Evolutionary conservation across 2,329 filamentous ascomycete species (phyloP), one percentile per base, ranked within the genome.

Genomic region (Neonectria sp.): DNA sequence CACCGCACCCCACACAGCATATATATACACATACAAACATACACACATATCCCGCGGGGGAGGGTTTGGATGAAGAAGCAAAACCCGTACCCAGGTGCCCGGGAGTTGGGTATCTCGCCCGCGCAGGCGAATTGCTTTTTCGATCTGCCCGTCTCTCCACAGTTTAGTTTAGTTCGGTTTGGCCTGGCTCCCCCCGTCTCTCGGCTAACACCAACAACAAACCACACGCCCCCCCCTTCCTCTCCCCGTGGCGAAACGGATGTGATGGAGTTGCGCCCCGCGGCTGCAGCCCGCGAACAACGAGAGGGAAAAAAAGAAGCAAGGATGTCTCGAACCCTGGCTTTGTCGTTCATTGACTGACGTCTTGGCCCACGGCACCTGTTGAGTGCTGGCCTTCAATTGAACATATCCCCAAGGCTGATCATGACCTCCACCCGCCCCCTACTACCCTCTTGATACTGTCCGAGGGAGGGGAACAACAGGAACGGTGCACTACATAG

Each of bases 121-220:
- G 60, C 40, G 37, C 57, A 60, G 33, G 52, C 45, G 55, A 57
- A 43, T 71, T 69, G 60, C 63, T 72, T 74, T 75, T 65, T 71
- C 69, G 71, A 74, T 75, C 73, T 75, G 56, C 68, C 69, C 69
- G 69, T 40, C 40, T 45, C 71, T 71, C 72, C 71, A 67, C 71
- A 67, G 40, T 40, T 21, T 24, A 6, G 40, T 21, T 21, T 33
- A 17, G 11, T n/a, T 21, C 11, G 27, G 51, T 15, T n/a, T 31
- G 17, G 13, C 35, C n/a, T 24, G n/a, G 8, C 27, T 31, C 49
- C 12, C 17, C 29, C 9, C 11, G 17, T 12, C 29, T n/a, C 51
- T 33, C 33, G 33, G n/a, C 52, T 40, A 40, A 17, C 37, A 15
- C 37, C 15, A 40, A 40, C 37, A n/a, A 17, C 2, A 17, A 33